Base-by-base conservation (phyloP, 2,329 filamentous ascomycete species). In the Cladosporium sp. region DNA sequence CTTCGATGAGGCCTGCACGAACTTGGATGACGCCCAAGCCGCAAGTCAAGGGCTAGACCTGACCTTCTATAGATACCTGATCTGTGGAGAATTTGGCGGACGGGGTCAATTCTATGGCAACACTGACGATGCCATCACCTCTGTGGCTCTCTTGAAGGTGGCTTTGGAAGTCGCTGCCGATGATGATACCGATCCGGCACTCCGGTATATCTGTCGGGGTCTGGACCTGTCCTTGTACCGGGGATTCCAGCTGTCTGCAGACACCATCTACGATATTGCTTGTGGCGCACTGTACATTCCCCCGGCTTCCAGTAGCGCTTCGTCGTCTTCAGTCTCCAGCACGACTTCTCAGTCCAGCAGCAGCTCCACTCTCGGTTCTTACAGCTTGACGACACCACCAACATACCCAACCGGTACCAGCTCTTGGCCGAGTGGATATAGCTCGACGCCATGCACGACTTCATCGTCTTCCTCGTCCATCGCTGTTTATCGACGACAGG, bases 1-100 rank as follows among this genome's bases (percentile, higher is more conserved):
- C 14, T 63, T 63, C 8, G 47, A 85, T 90, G 71, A 41, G 15
- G 60, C 49, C 11, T 63, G 60, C 60, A 7, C 4, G 5, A 28
- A 58, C 7, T 11, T 58, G 55, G 55, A 58, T 32, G 26, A 32
- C 14, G 24, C 26, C 3, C 21, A 30, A 44, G 47, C 60, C 12
- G 28, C 47, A 6, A 21, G n/a, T 8, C 30, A 63, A 38, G 34
- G 30, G 2, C 24, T 55, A 11, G 60, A 63, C 24, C 54, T 34
- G 3, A 14, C 24, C 4, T 63, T 44, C 34, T 34, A 52, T n/a
- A 32, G 24, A 14, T 38, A 41, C 21, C 49, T 32, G 30, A 15
- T 63, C 34, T 63, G 60, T 18, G 49, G 60, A 0, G 12, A 28
- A 24, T 63, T 63, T 5, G 21, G 15, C 4, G 49, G 34, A 14